phyloP scores from a whole-genome alignment of 257 asterid genomes.

The Solanum phureja region DNA sequence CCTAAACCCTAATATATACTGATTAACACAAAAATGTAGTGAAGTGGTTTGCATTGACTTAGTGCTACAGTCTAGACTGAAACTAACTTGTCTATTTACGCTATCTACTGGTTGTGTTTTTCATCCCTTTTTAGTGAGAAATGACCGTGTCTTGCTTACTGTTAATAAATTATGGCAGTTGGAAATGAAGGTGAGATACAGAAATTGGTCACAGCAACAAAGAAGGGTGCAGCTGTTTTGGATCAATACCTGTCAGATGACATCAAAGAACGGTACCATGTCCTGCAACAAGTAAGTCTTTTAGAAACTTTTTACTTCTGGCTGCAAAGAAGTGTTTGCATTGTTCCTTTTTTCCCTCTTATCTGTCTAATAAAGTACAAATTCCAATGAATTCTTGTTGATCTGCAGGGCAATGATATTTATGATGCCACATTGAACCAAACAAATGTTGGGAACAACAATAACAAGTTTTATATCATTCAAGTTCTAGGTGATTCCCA shows the following conservation, averaged over 20 bases:
- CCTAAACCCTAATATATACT: no score
- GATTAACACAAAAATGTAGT: no score
- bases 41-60: no score
- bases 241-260: constrained; percentile 68
- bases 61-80: no score
- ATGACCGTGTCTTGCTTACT: no score
- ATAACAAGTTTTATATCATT: constrained; percentile 75
- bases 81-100: no score
- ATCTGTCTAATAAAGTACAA: not conserved
- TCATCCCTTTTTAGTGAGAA: no score
- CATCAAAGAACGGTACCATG: constrained; percentile 72
- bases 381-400: not conserved
- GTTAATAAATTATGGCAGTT: not conserved
- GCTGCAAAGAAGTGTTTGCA: not conserved
- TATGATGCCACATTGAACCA: constrained; percentile 95
- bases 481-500: constrained; percentile 35
- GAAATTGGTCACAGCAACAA: constrained; percentile 51
- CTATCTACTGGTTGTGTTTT: no score
- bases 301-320: not conserved
- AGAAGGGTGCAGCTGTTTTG: constrained; percentile 82
- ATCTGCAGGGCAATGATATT: constrained; percentile 55
- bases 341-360: not conserved
- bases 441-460: constrained; percentile 78
- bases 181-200: constrained; percentile 20
- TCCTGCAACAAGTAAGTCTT: constrained; percentile 56